Evolutionary conservation across 2,329 filamentous ascomycete genomes (phyloP).

Genomic region (Monilinia fructigena): DNA sequence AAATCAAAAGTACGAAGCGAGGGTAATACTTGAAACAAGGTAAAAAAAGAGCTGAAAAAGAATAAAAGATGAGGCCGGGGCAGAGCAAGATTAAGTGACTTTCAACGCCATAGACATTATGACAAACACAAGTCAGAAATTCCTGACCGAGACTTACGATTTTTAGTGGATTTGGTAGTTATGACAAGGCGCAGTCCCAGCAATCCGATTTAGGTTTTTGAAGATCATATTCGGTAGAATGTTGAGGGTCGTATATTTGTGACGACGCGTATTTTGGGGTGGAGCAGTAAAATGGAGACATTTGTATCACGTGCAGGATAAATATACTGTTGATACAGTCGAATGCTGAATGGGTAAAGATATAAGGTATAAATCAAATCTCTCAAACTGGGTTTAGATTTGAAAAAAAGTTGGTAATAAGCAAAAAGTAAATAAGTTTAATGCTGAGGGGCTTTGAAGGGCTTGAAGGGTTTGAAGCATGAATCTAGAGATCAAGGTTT

Average conservation of each 20-base stretch:
- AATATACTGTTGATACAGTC: not conserved
- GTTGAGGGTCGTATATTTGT: constrained; percentile 19
- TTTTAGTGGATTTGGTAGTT: constrained; percentile 19
- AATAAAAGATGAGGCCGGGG: not conserved
- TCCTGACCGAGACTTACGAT: constrained; percentile 4
- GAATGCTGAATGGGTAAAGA: not conserved
- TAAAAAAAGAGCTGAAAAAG: not conserved
- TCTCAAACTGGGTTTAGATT: too few relatives aligned
- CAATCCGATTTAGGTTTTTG: constrained; percentile 6
- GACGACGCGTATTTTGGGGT: constrained; percentile 12
- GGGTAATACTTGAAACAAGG: constrained; percentile 5
- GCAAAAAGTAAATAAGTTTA: too few relatives aligned
- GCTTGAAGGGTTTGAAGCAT: not conserved
- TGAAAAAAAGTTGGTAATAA: too few relatives aligned
- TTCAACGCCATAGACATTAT: constrained; percentile 12
- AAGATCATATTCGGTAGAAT: constrained; percentile 7
- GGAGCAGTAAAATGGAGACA: constrained; percentile 6
- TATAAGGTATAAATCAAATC: too few relatives aligned
- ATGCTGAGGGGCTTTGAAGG: too few relatives aligned
- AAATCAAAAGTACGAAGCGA: constrained; percentile 13
- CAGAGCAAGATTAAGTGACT: constrained; percentile 19
- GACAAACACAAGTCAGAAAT: constrained; percentile 15
- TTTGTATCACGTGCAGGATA: constrained; percentile 6
- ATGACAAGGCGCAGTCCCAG: constrained; percentile 22
- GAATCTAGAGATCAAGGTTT: too few relatives aligned